Base-by-base conservation (phyloP, 2,329 filamentous ascomycete genomes). In the Cordyceps fumosorosea region DNA sequence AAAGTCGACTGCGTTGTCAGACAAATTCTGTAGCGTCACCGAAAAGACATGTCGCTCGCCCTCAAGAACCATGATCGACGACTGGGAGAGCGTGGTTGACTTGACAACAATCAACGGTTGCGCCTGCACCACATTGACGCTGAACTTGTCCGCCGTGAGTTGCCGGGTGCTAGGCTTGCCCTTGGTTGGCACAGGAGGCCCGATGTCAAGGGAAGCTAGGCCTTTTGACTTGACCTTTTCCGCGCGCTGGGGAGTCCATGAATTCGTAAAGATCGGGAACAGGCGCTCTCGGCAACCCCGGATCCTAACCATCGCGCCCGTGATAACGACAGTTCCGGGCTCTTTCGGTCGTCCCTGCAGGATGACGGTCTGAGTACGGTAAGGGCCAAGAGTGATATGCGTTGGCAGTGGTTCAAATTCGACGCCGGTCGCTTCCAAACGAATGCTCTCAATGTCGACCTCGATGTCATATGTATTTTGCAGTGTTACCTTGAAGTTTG, bases 381-480 rank as follows among this genome's bases (percentile, higher is more conserved):
- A 91, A 0, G 93, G 89, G 0, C 91, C 90, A 56, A 99, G 82
- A 8, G 89, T 71, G 5, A 89, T 85, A 56, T 82, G 83, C 66
- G 89, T 85, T 16, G 82, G 77, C 7, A 83, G 76, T 0, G 89
- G 87, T 60, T 88, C 84, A 62, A 97, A 90, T 1, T 86, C 81
- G 26, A 87, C 83, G 0, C 91, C 92, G 64, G 90, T 85, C 11
- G 87, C 84, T 64, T 91, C 87, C 7, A 99, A 78, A 29, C 81
- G 82, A 51, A 99, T 82, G 59, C 85, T 88, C 71, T 98, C 92
- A 40, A 99, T 87, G 60, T 96, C 91, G 5, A 99, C 78, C 65
- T 97, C 91, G 66, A 98, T 89, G 64, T 98, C 93, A 68, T 92
- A 97, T 0, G 93, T 91, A 68, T 99, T 99, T 71, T 98, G 95